Evolutionary conservation across 2,329 filamentous ascomycete species (phyloP), one percentile per base, ranked within the genome.

Genomic region (Fusarium albosuccineum): DNA sequence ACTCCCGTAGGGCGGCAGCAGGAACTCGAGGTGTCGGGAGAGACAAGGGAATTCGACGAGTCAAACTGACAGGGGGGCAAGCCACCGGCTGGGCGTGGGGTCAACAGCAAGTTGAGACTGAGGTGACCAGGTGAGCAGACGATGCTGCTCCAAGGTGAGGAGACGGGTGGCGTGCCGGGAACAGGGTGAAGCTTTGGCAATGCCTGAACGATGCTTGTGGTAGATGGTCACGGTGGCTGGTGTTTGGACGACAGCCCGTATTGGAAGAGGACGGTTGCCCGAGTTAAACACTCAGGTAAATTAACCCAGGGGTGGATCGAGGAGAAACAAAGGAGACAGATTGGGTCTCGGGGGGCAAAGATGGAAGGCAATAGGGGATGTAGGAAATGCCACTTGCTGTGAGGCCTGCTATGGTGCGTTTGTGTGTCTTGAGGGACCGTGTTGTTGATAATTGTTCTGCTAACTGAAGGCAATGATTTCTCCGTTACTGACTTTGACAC

Each of bases 111-210:
- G 52, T 66, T 62, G 50, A 60, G 57, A 50, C 53, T 30, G 45
- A 67, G 64, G 62, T 65, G 68, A 68, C 68, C 64, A 74, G 71
- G 72, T 74, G 68, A 71, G 68, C 70, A 73, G 65, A 39, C 57
- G 64, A 74, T 67, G 63, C 53, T 62, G 52, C 44, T 37, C 30
- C 60, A 66, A 73, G 70, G 68, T 74, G 71, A 74, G 72, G 71
- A 74, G 72, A 74, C 34, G 64, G 54, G 65, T 74, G 72, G 71
- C 62, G 71, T 74, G 67, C 67, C 63, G 45, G 41, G 29, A 57
- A 58, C 40, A 42, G 54, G 46, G 33, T 51, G 42, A 55, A 52
- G 52, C 56, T 55, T 59, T 39, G 52, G 13, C 40, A 33, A 11
- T 51, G 45, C 46, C 34, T 66, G 29, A 36, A 40, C 34, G 55